Conservation (phyloP, 805 yeast species). For the Metschnikowia baotianmanensis region DNA sequence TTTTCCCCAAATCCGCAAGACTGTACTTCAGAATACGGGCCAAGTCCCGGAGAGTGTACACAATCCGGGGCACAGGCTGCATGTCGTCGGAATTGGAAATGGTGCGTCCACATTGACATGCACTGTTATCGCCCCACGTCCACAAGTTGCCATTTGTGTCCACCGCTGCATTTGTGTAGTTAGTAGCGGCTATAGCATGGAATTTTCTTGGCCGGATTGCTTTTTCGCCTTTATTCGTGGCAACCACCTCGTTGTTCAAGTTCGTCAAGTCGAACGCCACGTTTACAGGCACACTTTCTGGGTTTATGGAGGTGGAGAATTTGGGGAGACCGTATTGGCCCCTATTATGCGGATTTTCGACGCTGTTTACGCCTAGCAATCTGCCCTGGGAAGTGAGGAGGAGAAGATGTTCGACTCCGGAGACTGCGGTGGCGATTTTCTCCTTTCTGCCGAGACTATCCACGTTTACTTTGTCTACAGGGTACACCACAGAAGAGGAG, state of each 20-base stretch:
- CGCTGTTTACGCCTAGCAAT: slow-evolving; percentile 60
- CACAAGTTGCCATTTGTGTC: slow-evolving; percentile 68
- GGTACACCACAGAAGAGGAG: slow-evolving; percentile 4
- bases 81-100: slow-evolving; percentile 64
- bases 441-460: slow-evolving; percentile 24
- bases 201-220: slow-evolving; percentile 44
- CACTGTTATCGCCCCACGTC: slow-evolving; percentile 82
- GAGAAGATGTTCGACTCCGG: slow-evolving; percentile 72
- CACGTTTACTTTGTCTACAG: slow-evolving; percentile 2
- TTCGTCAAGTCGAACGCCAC: slow-evolving; percentile 49
- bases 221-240: slow-evolving; percentile 20
- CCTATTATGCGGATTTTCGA: slow-evolving; percentile 27
- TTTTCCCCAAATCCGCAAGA: slow-evolving; percentile 12
- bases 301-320: slow-evolving; percentile 63
- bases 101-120: slow-evolving; percentile 80
- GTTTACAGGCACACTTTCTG: slow-evolving; percentile 36
- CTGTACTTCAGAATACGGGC: slow-evolving; percentile 20
- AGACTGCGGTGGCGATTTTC: slow-evolving; percentile 45
- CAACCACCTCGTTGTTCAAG: slow-evolving; percentile 47
- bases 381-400: slow-evolving; percentile 57
- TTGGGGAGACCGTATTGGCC: slow-evolving; percentile 88
- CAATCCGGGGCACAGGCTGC: slow-evolving; percentile 64
- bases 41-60: slow-evolving; percentile 35
- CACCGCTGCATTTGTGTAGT: slow-evolving; percentile 66
- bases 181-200: slow-evolving; percentile 67